A percentile compares a stretch with the other conserved stretches of the same genome.
Evolutionary conservation across 2,329 filamentous ascomycete species (phyloP).

Genomic region (Ophiostoma sp.): DNA sequence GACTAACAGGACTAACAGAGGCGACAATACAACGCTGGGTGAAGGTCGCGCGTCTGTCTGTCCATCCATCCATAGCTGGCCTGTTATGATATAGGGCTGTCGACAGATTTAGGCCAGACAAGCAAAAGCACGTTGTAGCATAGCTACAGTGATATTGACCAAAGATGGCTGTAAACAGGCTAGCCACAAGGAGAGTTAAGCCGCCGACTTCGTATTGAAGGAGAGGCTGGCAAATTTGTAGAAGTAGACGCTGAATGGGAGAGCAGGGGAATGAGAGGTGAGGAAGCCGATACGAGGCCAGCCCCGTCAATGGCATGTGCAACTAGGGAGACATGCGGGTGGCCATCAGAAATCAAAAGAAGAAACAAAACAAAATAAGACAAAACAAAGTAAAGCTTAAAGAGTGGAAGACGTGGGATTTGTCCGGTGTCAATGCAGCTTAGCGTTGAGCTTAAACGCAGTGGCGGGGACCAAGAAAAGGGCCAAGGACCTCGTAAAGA

Average conservation of each 20-base stretch:
- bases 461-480: slow-evolving; percentile 6
- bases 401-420: background rate
- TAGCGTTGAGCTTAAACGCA: slow-evolving; percentile 9
- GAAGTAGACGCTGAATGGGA: background rate
- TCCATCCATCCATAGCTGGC: background rate
- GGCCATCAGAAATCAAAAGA: background rate
- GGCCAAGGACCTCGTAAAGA: background rate
- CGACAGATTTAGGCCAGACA: background rate
- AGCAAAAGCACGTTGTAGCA: background rate
- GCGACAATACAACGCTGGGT: background rate
- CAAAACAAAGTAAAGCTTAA: slow-evolving; percentile 1
- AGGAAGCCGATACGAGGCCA: background rate
- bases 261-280: background rate
- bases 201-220: slow-evolving; percentile 7
- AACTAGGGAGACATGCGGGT: background rate
- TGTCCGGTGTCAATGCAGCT: background rate
- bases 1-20: background rate
- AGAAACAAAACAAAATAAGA: background rate
- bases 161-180: background rate
- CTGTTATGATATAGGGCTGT: slow-evolving; percentile 6
- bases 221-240: background rate
- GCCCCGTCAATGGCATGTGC: background rate
- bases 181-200: background rate
- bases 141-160: background rate
- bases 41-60: background rate